These are phyloP conservation scores for Trichoderma lentiforme DNA, from an alignment of 2,329 filamentous ascomycete genomes.

Conservation along the genomic window DNA sequence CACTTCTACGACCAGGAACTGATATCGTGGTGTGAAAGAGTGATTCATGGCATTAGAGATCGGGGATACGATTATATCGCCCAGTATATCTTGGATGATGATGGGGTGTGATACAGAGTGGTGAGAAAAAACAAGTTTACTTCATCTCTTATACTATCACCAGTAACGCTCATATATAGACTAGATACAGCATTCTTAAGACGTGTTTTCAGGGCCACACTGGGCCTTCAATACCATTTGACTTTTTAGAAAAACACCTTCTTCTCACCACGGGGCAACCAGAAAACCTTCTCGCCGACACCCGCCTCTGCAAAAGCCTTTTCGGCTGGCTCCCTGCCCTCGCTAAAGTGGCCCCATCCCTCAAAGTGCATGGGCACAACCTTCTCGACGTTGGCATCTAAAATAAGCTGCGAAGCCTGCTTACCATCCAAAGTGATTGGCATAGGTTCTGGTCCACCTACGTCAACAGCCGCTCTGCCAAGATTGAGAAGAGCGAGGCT, in stretches of 20 bases:
- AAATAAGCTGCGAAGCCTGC: conserved; percentile 37
- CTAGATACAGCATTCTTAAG: background rate
- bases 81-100: conserved; percentile 3
- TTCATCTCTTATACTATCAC: background rate
- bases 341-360: conserved; percentile 43
- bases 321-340: conserved; percentile 28
- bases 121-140: background rate
- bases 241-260: conserved; percentile 11
- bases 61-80: conserved; percentile 14
- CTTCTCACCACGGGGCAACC: conserved; percentile 31
- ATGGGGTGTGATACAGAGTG: background rate
- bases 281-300: conserved; percentile 33
- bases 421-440: conserved; percentile 45
- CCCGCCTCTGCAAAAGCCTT: conserved; percentile 34
- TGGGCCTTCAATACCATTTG: background rate
- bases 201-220: background rate
- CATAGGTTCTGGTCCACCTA: conserved; percentile 25
- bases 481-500: conserved; percentile 40
- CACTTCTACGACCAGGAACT: background rate
- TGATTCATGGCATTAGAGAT: background rate
- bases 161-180: background rate
- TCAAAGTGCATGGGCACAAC: conserved; percentile 48
- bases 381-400: conserved; percentile 38
- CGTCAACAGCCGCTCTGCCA: conserved; percentile 33
- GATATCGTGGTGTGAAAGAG: conserved; percentile 6